Conservation (phyloP, 176 grass and related monocot genomes). For the Areca catechu region DNA sequence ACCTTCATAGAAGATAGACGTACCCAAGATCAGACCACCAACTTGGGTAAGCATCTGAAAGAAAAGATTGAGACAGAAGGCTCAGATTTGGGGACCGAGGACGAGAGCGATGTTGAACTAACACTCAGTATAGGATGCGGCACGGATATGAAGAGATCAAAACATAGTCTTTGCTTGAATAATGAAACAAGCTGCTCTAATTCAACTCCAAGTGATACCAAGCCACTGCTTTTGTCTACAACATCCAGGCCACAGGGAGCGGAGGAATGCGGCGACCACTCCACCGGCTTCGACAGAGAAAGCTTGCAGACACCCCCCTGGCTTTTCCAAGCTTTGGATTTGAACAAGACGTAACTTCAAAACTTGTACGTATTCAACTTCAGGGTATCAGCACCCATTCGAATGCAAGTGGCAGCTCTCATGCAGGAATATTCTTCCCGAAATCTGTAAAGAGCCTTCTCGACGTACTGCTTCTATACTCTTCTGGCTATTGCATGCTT, state of each 20-base stretch:
- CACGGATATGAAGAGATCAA: constrained; percentile 31
- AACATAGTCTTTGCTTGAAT: constrained; percentile 11
- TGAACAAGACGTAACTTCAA: constrained; percentile 7
- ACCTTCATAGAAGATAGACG: neutral
- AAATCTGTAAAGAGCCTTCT: too few species aligned
- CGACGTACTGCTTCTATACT: too few species aligned
- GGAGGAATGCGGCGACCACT: too few species aligned
- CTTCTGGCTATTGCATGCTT: too few species aligned
- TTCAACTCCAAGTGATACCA: too few species aligned
- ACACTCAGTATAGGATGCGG: constrained; percentile 46
- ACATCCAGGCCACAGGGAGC: neutral
- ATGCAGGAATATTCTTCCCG: too few species aligned
- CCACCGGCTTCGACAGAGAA: neutral
- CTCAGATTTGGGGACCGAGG: constrained; percentile 20
- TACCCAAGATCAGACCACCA: too few species aligned
- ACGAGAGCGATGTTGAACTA: constrained; percentile 54
- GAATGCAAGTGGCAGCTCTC: too few species aligned
- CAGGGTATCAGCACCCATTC: too few species aligned
- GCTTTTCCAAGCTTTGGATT: constrained; percentile 21
- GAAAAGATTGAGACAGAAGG: constrained; percentile 17
- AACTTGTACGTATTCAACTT: neutral
- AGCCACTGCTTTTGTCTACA: constrained; percentile 1
- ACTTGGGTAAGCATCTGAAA: constrained; percentile 25
- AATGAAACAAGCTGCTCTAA: too few species aligned
- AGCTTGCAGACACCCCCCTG: constrained; percentile 4